phyloP scores from a whole-genome alignment of 2,329 filamentous ascomycete species.

The Monosporascus sp. region DNA sequence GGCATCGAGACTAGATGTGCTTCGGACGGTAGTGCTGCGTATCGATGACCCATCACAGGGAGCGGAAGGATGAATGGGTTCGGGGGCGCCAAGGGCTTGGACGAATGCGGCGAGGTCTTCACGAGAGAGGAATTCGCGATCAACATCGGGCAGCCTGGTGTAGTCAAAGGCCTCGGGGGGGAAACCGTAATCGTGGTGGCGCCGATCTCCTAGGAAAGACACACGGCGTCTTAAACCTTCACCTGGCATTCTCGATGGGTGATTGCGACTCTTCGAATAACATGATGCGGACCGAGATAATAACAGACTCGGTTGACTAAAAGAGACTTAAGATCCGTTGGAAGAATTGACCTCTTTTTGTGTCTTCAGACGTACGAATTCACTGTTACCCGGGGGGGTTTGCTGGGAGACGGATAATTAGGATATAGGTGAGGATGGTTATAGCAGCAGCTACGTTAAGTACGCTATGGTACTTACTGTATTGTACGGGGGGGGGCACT shows the following conservation, averaged over 20 bases:
- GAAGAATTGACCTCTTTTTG: neutral
- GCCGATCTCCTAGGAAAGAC: conserved; percentile 16
- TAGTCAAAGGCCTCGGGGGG: conserved; percentile 61
- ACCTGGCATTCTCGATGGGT: conserved; percentile 18
- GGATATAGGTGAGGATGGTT: neutral
- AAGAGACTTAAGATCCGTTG: no score
- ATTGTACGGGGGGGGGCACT: no score
- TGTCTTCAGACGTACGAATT: neutral
- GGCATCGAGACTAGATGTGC: conserved; percentile 33
- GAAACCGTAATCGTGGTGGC: conserved; percentile 48
- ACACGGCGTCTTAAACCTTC: conserved; percentile 15
- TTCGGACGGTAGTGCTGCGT: conserved; percentile 36
- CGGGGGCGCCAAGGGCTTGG: conserved; percentile 74
- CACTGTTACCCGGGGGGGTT: neutral
- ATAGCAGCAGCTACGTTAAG: neutral
- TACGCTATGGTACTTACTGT: neutral
- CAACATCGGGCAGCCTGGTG: conserved; percentile 67
- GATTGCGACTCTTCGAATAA: conserved; percentile 2
- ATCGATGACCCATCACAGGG: conserved; percentile 43
- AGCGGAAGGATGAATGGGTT: conserved; percentile 59
- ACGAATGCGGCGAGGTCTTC: conserved; percentile 75
- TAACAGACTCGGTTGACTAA: no score
- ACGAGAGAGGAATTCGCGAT: conserved; percentile 69
- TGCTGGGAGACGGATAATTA: neutral
- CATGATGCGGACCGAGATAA: conserved; percentile 7